Percentiles rank a stretch among this genome's conserved stretches.
phyloP scores from a whole-genome alignment of 106 monocot genomes.

The Phalaenopsis aphrodite region DNA sequence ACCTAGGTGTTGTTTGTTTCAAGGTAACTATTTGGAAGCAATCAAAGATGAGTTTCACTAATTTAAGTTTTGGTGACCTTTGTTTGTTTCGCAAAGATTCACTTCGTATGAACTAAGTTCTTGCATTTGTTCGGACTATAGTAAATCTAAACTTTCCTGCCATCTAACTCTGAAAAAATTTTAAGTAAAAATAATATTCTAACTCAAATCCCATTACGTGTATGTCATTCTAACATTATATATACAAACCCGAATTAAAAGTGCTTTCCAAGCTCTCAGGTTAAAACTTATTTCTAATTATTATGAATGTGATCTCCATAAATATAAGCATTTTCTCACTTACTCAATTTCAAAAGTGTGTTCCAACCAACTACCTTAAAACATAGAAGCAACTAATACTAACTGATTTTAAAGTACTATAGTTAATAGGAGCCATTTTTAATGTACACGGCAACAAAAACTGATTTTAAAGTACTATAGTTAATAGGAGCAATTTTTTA shows the following conservation, averaged over 20 bases:
- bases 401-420: not conserved
- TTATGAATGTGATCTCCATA: no score
- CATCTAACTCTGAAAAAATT: not conserved
- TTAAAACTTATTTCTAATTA: no score
- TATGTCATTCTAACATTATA: no score
- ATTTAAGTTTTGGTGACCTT: not conserved
- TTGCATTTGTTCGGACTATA: not conserved
- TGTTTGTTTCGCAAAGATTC: not conserved
- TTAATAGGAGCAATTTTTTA: not conserved
- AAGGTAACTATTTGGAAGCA: not conserved
- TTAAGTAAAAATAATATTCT: not conserved
- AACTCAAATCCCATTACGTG: not conserved
- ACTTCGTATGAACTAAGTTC: not conserved
- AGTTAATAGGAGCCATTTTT: not conserved
- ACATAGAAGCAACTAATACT: not conserved
- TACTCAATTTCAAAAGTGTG: not conserved
- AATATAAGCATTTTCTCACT: not conserved
- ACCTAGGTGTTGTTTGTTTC: not conserved
- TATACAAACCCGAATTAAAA: not conserved
- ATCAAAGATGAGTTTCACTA: no score
- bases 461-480: not conserved
- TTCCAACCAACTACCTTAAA: not conserved
- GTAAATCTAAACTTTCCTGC: not conserved
- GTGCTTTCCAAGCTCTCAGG: not conserved
- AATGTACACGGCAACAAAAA: no score